Percentiles rank a stretch among this genome's conserved stretches.
Evolutionary conservation across 169 alveolate species (phyloP).

Genomic region (Fabrea salina): DNA sequence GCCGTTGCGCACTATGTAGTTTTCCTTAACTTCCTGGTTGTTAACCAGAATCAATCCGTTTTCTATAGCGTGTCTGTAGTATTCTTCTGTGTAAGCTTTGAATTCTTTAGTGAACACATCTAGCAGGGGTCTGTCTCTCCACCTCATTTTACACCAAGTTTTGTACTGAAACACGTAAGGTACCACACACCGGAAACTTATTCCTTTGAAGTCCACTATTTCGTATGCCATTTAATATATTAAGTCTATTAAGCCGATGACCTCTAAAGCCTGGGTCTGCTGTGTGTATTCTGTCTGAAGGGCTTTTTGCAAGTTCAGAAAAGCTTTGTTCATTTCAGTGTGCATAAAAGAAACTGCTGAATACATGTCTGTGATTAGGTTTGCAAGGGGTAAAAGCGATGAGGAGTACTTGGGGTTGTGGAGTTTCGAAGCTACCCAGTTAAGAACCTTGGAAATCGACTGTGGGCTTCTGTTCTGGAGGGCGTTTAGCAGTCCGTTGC

Average conservation of each 20-base stretch:
- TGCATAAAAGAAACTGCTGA: constrained; percentile 8
- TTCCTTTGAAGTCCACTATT: background rate
- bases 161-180: constrained; percentile 41
- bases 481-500: constrained; percentile 8
- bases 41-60: constrained; percentile 77
- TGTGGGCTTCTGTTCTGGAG: background rate
- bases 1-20: constrained; percentile 65
- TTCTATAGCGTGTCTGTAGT: constrained; percentile 73
- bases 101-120: constrained; percentile 69
- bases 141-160: constrained; percentile 59
- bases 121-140: constrained; percentile 64
- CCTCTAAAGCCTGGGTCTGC: constrained; percentile 25
- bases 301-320: background rate
- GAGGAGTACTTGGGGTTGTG: constrained; percentile 15
- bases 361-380: constrained; percentile 2
- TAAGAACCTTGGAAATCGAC: background rate
- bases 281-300: background rate
- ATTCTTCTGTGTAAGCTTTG: constrained; percentile 70
- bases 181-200: constrained; percentile 17
- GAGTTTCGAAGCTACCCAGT: constrained; percentile 6
- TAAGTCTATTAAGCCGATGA: constrained; percentile 19
- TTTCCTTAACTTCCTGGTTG: constrained; percentile 50
- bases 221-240: too few relatives aligned
- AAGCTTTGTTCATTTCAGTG: background rate
- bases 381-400: constrained; percentile 3